phyloP scores from a whole-genome alignment of 1,284 basidiomycete genomes.

The Papiliotrema flavescens region DNA sequence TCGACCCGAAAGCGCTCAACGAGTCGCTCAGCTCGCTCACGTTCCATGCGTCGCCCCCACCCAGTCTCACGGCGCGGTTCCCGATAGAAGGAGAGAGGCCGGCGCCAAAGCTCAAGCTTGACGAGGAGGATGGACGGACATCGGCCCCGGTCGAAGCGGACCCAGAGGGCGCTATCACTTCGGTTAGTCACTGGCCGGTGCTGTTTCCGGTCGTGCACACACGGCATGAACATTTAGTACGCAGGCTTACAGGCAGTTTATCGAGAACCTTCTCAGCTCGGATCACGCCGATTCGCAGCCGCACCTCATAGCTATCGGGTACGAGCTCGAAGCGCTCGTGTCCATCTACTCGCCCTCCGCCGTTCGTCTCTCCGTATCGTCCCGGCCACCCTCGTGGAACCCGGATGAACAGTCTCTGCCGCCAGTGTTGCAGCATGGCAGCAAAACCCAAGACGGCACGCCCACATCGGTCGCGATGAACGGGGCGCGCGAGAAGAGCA shows the following conservation, averaged over 20 bases:
- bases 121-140: neutral
- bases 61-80: neutral
- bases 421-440: neutral
- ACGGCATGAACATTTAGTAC: neutral
- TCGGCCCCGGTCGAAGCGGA: neutral
- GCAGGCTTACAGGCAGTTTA: constrained; percentile 26
- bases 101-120: neutral
- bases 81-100: neutral
- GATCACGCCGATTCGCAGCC: constrained; percentile 32
- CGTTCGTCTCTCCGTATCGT: constrained; percentile 45
- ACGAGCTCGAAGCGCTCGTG: constrained; percentile 61
- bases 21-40: constrained; percentile 1
- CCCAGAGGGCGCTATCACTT: neutral
- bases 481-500: neutral
- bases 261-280: constrained; percentile 29
- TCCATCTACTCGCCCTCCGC: constrained; percentile 76
- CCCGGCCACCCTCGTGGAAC: constrained; percentile 16
- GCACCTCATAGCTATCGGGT: constrained; percentile 30
- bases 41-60: constrained; percentile 1
- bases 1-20: neutral
- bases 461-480: neutral
- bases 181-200: neutral
- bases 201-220: neutral
- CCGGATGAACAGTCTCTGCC: neutral
- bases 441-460: neutral